Percentiles rank a stretch among this genome's conserved stretches.
phyloP scores from a whole-genome alignment of 345 rosid genomes.

The Gossypium bickii region DNA sequence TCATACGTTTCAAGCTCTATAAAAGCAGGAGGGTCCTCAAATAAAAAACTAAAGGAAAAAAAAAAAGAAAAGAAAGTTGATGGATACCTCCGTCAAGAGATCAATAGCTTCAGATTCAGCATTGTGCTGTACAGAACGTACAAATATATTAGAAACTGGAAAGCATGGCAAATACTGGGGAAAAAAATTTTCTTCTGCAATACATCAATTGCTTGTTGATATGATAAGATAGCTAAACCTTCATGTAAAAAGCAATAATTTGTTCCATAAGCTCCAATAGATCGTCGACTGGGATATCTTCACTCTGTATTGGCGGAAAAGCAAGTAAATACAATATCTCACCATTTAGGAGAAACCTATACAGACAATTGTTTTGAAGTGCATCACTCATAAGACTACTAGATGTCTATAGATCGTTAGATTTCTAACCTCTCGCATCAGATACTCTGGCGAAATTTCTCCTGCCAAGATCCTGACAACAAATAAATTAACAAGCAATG shows the following conservation, averaged over 20 bases:
- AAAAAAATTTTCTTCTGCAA: background rate
- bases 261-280: conserved; percentile 77
- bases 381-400: background rate
- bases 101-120: conserved; percentile 99
- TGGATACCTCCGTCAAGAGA: conserved; percentile 77
- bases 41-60: background rate
- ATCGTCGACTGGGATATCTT: conserved; percentile 57
- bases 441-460: conserved; percentile 76
- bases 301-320: conserved; percentile 39
- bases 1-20: background rate
- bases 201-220: background rate
- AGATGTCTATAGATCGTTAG: background rate
- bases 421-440: conserved; percentile 62
- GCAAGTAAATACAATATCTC: background rate
- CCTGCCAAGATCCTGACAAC: conserved; percentile 76
- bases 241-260: conserved; percentile 96
- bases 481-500: background rate
- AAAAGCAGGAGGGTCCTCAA: background rate
- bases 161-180: background rate
- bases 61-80: conserved; percentile 1
- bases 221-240: conserved; percentile 37
- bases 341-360: background rate
- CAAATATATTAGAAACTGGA: conserved; percentile 10
- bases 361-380: conserved; percentile 8
- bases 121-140: conserved; percentile 60